Base-by-base conservation (phyloP, 164 flowering plant species). In the Santalum album region DNA sequence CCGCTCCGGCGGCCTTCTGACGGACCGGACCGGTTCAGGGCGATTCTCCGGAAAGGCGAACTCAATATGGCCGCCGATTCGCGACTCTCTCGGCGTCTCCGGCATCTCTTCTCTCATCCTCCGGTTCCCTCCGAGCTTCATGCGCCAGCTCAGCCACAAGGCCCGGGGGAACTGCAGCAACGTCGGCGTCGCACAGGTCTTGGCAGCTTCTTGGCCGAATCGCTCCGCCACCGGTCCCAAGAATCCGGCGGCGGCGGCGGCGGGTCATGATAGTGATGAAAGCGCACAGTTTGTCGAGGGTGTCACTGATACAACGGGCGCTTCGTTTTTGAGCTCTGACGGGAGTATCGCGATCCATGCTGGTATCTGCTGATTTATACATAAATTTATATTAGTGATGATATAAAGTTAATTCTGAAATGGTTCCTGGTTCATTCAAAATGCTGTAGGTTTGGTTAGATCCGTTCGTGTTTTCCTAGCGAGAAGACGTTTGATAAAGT, bases 181-280 rank as follows among this genome's bases (percentile, higher is more conserved):
- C 69, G 88, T 91, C 63, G 95, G 98, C 42, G 96, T 91, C 18
- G 96, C 95, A 18, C 98, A 88, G 53, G 63, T 91, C 34, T 95
- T 84, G 2, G 95, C 98, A 24, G 95, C 98, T 49, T 75, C 90
- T 46, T 91, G 98, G 95, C n/a, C n/a, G n/a, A n/a, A n/a, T n/a
- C n/a, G n/a, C n/a, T n/a, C n/a, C n/a, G n/a, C n/a, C n/a, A n/a
- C n/a, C n/a, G n/a, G n/a, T n/a, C n/a, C n/a, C n/a, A n/a, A n/a
- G n/a, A n/a, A n/a, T n/a, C n/a, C n/a, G n/a, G n/a, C n/a, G n/a
- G n/a, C n/a, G n/a, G n/a, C n/a, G n/a, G n/a, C n/a, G n/a, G n/a
- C n/a, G n/a, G n/a, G 57, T 47, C 60, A 61, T 70, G 53, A 47
- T 18, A 55, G 20, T 59, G 42, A n/a, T 22, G 61, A 25, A 32